Evolutionary conservation across 495 filamentous ascomycete species (phyloP).

Genomic region (Talaromyces stipitatus): DNA sequence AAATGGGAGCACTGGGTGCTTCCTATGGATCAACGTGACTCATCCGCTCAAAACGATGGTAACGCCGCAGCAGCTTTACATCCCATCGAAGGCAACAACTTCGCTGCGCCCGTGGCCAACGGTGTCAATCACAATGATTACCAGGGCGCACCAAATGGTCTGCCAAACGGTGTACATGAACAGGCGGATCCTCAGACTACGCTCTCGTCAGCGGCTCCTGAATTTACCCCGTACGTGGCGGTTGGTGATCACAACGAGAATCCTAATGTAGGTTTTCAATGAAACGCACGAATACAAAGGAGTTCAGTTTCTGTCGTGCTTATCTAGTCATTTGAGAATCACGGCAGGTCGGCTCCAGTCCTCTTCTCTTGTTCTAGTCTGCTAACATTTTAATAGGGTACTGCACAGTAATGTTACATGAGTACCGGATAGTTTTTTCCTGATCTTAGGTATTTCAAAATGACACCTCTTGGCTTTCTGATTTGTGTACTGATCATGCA

Average conservation of each 20-base stretch:
- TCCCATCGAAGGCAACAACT: constrained; percentile 15
- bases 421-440: constrained; percentile 1
- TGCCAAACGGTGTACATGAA: constrained; percentile 36
- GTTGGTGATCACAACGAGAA: constrained; percentile 26
- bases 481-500: too few species aligned
- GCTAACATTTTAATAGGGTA: constrained; percentile 40
- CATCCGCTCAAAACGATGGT: constrained; percentile 53
- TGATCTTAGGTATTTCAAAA: too few species aligned
- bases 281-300: constrained; percentile 47
- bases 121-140: constrained; percentile 14
- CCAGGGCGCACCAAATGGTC: constrained; percentile 16
- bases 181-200: too few species aligned
- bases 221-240: constrained; percentile 57
- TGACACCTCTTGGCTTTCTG: too few species aligned
- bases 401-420: constrained; percentile 16
- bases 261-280: constrained; percentile 39
- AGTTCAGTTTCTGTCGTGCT: constrained; percentile 40
- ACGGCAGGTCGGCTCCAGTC: constrained; percentile 13
- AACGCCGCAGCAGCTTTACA: constrained; percentile 16
- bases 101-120: constrained; percentile 21
- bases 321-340: constrained; percentile 17
- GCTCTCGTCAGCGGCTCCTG: constrained; percentile 67
- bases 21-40: constrained; percentile 50
- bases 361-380: constrained; percentile 39
- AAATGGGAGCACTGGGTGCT: constrained; percentile 81